Conservation (phyloP, 108 stramenopile genomes). For the Nitzschia putrida region DNA sequence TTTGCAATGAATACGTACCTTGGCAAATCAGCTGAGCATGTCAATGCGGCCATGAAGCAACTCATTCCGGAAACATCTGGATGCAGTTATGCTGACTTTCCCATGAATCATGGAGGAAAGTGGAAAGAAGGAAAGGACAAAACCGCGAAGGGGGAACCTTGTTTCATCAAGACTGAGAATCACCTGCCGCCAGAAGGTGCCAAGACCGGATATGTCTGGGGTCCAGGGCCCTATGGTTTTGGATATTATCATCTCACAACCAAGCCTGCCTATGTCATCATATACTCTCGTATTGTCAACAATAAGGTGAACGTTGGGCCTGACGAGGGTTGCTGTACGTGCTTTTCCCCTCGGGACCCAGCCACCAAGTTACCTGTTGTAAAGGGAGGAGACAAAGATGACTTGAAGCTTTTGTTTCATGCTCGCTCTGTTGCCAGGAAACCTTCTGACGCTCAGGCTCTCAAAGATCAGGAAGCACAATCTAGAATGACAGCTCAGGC, state of each 20-base stretch:
- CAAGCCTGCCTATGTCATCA: slow-evolving; percentile 8
- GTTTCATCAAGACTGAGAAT: slow-evolving; percentile 9
- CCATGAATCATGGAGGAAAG: background rate
- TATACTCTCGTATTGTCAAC: slow-evolving; percentile 7
- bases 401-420: slow-evolving; percentile 13
- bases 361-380: background rate
- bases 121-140: background rate
- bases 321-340: background rate
- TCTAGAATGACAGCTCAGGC: slow-evolving; percentile 8
- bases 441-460: slow-evolving; percentile 12
- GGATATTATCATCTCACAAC: slow-evolving; percentile 17
- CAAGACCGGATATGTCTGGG: slow-evolving; percentile 19
- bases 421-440: slow-evolving; percentile 12
- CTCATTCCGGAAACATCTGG: slow-evolving; percentile 15
- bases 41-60: slow-evolving; percentile 6
- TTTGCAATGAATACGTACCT: background rate
- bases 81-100: slow-evolving; percentile 14
- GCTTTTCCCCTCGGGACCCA: background rate
- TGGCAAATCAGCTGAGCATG: slow-evolving; percentile 13
- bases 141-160: slow-evolving; percentile 3
- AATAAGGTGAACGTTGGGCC: background rate
- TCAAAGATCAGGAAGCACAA: background rate
- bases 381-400: background rate
- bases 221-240: slow-evolving; percentile 11
- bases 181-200: slow-evolving; percentile 2